These are phyloP conservation scores for Chenopodium album DNA, from an alignment of 148 eudicot species.

Conservation along the genomic window DNA sequence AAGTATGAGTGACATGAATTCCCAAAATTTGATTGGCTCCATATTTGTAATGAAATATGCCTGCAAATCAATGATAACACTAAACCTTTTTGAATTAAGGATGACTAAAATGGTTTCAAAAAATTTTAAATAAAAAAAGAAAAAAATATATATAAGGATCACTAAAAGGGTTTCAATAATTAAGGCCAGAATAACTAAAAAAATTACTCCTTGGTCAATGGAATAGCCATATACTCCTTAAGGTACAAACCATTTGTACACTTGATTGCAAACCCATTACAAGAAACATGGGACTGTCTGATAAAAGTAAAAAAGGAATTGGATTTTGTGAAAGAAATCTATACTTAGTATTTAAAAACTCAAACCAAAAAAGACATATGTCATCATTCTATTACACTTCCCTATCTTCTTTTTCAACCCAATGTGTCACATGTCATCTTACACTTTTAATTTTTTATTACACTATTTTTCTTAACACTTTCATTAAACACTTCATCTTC, in stretches of 20 bases:
- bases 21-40: constrained; percentile 97
- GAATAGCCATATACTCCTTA: too few species aligned
- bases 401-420: too few species aligned
- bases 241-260: background rate
- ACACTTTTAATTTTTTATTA: too few species aligned
- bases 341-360: too few species aligned
- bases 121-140: too few species aligned
- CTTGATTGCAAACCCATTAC: background rate
- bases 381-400: too few species aligned
- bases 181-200: background rate
- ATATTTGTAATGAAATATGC: constrained; percentile 89
- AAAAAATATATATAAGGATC: background rate
- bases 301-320: background rate
- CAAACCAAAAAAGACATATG: too few species aligned
- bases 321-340: background rate
- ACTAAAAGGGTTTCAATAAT: too few species aligned
- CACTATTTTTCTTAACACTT: too few species aligned
- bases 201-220: too few species aligned
- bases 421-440: too few species aligned
- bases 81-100: constrained; percentile 1
- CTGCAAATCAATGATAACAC: constrained; percentile 39
- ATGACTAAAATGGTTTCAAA: background rate
- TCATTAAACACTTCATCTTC: too few species aligned
- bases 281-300: background rate
- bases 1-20: constrained; percentile 83